Evolutionary conservation across 768 basidiomycete species (phyloP).

Genomic region (Russula abietina): DNA sequence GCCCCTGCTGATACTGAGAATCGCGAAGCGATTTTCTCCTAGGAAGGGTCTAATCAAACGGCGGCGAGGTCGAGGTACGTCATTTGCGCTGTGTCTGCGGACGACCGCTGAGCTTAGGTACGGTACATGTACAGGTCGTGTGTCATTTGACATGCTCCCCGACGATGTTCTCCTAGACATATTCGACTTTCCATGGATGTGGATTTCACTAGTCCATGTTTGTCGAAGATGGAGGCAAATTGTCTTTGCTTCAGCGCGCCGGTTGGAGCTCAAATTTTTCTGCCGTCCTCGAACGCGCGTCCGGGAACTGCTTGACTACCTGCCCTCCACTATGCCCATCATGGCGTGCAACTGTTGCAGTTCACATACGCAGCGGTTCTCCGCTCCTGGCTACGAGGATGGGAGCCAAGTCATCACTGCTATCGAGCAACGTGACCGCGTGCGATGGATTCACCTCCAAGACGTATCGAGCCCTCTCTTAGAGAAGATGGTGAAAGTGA

Average conservation of each 20-base stretch:
- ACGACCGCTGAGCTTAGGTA: background rate
- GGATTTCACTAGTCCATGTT: slow-evolving; percentile 1
- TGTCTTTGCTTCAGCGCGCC: slow-evolving; percentile 7
- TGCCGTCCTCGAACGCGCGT: background rate
- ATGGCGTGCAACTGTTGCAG: too few species aligned
- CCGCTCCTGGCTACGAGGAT: background rate
- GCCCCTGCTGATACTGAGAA: background rate
- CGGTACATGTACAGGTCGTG: background rate
- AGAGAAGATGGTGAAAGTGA: too few species aligned
- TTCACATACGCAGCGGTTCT: background rate
- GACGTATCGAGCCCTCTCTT: background rate
- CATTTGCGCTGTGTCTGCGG: too few species aligned
- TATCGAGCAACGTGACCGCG: background rate
- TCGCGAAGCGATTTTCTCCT: background rate
- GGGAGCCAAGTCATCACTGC: background rate
- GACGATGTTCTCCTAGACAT: slow-evolving; percentile 14
- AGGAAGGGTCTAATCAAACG: background rate
- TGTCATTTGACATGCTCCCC: slow-evolving; percentile 2
- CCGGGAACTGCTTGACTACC: too few species aligned
- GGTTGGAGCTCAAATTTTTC: slow-evolving; percentile 2
- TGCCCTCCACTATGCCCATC: too few species aligned
- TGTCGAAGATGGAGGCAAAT: slow-evolving; percentile 5
- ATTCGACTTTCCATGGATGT: slow-evolving; percentile 7
- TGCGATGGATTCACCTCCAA: background rate
- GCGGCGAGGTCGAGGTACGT: background rate